These are phyloP conservation scores for Xylariaceae sp. DNA, from an alignment of 2,329 filamentous ascomycete genomes.

Conservation along the genomic window DNA sequence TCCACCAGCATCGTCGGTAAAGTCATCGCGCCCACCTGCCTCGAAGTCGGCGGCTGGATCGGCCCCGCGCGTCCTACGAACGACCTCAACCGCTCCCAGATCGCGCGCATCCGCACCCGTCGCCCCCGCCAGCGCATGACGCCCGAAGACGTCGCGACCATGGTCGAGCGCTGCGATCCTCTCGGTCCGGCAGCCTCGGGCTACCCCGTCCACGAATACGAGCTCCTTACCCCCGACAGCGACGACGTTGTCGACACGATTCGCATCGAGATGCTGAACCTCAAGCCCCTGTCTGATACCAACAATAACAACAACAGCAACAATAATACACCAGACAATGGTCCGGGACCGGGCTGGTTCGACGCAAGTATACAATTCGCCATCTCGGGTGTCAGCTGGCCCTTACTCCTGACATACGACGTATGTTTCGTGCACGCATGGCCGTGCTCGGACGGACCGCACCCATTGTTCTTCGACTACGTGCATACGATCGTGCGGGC, in stretches of 20 bases:
- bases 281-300: conserved; percentile 43
- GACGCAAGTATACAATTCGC: conserved; percentile 60
- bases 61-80: conserved; percentile 64
- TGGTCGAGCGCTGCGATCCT: conserved; percentile 63
- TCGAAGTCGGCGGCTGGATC: conserved; percentile 67
- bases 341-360: conserved; percentile 43
- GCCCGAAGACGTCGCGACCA: conserved; percentile 56
- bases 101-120: conserved; percentile 61
- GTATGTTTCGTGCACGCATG: conserved; percentile 62
- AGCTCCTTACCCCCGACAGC: conserved; percentile 51
- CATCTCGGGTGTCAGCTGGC: conserved; percentile 59
- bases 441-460: conserved; percentile 59
- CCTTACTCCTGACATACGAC: conserved; percentile 56
- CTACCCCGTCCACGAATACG: conserved; percentile 65
- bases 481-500: conserved; percentile 53
- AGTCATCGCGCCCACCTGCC: conserved; percentile 67
- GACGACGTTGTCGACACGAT: conserved; percentile 60
- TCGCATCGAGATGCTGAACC: conserved; percentile 61
- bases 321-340: too few relatives aligned
- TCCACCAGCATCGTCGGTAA: conserved; percentile 68
- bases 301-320: not conserved
- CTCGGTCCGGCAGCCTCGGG: conserved; percentile 57
- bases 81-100: conserved; percentile 63
- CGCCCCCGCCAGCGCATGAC: conserved; percentile 52
- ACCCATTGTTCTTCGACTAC: conserved; percentile 70